Evolutionary conservation across 306 rosid genomes (phyloP).

Genomic region (Delonix regia): DNA sequence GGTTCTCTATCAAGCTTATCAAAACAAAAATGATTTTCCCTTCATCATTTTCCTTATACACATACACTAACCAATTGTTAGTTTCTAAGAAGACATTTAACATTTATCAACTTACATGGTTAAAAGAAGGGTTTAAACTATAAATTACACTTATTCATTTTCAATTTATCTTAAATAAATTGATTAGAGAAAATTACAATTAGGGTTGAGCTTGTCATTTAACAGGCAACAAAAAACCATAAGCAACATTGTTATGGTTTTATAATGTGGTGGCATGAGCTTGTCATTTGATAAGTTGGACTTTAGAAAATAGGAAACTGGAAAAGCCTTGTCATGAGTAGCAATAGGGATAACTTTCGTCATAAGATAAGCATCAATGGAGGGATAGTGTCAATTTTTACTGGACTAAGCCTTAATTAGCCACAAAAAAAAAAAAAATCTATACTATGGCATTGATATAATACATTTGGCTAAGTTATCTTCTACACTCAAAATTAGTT

Average conservation of each 20-base stretch:
- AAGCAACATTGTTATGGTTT: conserved; percentile 34
- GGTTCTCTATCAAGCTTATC: conserved; percentile 29
- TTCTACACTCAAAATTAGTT: no score
- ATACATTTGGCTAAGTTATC: conserved; percentile 3
- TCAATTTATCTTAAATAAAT: no score
- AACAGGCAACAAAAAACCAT: conserved; percentile 41
- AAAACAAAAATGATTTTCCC: conserved; percentile 35
- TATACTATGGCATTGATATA: conserved; percentile 37
- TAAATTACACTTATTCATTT: no score
- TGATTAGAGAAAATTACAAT: no score
- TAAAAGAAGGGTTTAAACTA: no score
- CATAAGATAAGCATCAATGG: conserved; percentile 43
- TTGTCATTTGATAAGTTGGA: conserved; percentile 34
- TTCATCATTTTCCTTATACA: conserved; percentile 44
- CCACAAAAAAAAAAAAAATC: conserved; percentile 50
- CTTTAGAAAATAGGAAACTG: conserved; percentile 44
- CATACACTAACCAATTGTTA: neutral
- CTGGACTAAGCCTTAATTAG: conserved; percentile 47
- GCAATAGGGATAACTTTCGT: conserved; percentile 46
- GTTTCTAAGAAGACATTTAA: neutral
- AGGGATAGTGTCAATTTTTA: conserved; percentile 42
- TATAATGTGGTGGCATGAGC: conserved; percentile 37
- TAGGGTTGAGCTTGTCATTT: conserved; percentile 39
- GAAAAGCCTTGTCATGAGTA: conserved; percentile 36
- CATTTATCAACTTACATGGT: neutral